Evolutionary conservation across 495 filamentous ascomycete genomes (phyloP).

Genomic region (Aspergillus diversus): DNA sequence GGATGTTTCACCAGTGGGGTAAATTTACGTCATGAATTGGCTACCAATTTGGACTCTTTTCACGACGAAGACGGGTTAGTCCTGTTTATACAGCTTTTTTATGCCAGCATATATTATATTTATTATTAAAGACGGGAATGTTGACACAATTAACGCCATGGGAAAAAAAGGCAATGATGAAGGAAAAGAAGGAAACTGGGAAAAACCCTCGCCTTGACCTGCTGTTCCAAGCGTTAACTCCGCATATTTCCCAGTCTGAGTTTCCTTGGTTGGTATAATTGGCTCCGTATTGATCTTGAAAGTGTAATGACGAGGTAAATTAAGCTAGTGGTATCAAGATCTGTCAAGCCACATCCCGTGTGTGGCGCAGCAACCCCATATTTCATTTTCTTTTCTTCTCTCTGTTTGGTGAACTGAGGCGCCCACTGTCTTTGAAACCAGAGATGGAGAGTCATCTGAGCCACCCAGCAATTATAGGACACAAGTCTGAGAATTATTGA

Average conservation of each 20-base stretch:
- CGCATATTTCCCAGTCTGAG: neutral
- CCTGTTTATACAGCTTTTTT: neutral
- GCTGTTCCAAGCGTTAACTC: neutral
- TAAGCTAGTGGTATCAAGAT: neutral
- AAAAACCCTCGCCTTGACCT: neutral
- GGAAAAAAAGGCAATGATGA: neutral
- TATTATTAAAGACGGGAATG: no score
- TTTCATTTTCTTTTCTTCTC: neutral
- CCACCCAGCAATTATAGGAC: neutral
- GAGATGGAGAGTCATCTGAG: neutral
- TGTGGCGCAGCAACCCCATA: neutral
- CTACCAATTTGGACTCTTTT: neutral
- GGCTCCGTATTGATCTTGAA: neutral
- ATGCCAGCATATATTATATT: neutral
- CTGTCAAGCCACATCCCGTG: neutral
- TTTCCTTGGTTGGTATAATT: neutral
- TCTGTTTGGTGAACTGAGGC: neutral
- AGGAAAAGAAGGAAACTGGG: neutral
- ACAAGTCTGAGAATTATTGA: neutral
- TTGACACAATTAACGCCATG: neutral
- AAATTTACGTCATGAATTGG: conserved; percentile 17
- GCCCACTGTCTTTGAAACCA: neutral
- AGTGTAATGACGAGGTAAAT: neutral
- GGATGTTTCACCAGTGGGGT: conserved; percentile 20
- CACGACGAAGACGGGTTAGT: neutral